These are phyloP conservation scores for Boletellus emodensis DNA, from an alignment of 768 basidiomycete species.

Conservation along the genomic window DNA sequence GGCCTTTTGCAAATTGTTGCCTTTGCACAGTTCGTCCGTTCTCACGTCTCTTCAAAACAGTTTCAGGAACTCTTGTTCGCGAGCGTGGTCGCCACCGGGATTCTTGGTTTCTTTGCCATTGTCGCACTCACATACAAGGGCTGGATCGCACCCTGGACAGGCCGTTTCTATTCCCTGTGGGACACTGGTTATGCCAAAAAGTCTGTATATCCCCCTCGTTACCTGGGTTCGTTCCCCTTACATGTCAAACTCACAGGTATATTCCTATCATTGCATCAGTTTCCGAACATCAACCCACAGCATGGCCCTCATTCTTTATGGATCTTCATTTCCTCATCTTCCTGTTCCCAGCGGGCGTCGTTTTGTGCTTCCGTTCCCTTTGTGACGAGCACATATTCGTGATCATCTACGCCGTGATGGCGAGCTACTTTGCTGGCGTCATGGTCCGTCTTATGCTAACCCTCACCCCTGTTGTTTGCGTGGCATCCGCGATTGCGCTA, in stretches of 20 bases:
- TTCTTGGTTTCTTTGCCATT: slow-evolving; percentile 70
- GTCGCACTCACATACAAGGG: slow-evolving; percentile 85
- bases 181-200: slow-evolving; percentile 99
- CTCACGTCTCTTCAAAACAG: slow-evolving; percentile 87
- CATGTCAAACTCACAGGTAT: slow-evolving; percentile 46
- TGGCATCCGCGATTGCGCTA: slow-evolving; percentile 85
- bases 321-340: slow-evolving; percentile 97
- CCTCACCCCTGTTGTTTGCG: slow-evolving; percentile 95
- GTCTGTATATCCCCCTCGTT: slow-evolving; percentile 38
- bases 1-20: slow-evolving; percentile 95
- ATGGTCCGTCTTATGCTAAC: slow-evolving; percentile 99
- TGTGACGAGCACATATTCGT: slow-evolving; percentile 98
- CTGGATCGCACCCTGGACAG: slow-evolving; percentile 99
- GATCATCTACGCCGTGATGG: slow-evolving; percentile 94
- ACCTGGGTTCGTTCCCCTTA: neutral
- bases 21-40: slow-evolving; percentile 84
- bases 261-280: slow-evolving; percentile 99
- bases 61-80: slow-evolving; percentile 79
- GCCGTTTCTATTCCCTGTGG: slow-evolving; percentile 98
- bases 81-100: slow-evolving; percentile 63
- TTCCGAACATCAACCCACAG: slow-evolving; percentile 98
- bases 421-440: slow-evolving; percentile 98
- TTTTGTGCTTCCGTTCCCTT: slow-evolving; percentile 89
- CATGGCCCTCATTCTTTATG: slow-evolving; percentile 99
- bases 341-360: slow-evolving; percentile 95